A percentile compares a stretch with the other conserved stretches of the same genome.
phyloP scores from a whole-genome alignment of 345 rosid species.

The Syzygium aqueum region DNA sequence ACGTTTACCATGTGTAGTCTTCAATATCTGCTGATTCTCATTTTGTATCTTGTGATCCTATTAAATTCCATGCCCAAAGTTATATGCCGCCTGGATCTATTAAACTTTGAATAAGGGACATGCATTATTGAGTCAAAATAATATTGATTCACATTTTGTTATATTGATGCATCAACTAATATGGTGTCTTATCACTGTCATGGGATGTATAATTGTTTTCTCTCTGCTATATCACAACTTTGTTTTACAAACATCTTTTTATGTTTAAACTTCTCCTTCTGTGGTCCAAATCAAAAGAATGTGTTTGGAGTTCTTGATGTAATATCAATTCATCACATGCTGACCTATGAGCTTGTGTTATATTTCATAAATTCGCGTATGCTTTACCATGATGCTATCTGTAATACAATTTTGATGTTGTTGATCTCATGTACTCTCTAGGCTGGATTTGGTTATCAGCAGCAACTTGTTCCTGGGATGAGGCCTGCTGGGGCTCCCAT shows the following conservation, averaged over 20 bases:
- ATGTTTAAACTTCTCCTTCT: not conserved
- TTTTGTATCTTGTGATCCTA: not conserved
- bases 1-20: not conserved
- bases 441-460: conserved; percentile 85
- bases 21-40: not conserved
- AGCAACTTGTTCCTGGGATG: conserved; percentile 77
- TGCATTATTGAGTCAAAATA: not conserved
- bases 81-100: not conserved
- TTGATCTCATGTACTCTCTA: not conserved
- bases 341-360: not conserved
- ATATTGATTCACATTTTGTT: not conserved
- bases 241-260: not conserved
- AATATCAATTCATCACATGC: not conserved
- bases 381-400: not conserved
- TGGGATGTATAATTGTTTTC: not conserved
- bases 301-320: not conserved
- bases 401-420: not conserved
- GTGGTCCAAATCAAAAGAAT: not conserved
- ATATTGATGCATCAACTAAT: not conserved
- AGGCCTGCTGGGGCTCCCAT: conserved; percentile 67
- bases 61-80: not conserved
- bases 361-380: not conserved
- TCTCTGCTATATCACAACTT: not conserved
- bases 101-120: not conserved
- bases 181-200: not conserved